Evolutionary conservation across 2,329 filamentous ascomycete species (phyloP), one percentile per base, ranked within the genome.

Genomic region (Xylariaceae sp.): DNA sequence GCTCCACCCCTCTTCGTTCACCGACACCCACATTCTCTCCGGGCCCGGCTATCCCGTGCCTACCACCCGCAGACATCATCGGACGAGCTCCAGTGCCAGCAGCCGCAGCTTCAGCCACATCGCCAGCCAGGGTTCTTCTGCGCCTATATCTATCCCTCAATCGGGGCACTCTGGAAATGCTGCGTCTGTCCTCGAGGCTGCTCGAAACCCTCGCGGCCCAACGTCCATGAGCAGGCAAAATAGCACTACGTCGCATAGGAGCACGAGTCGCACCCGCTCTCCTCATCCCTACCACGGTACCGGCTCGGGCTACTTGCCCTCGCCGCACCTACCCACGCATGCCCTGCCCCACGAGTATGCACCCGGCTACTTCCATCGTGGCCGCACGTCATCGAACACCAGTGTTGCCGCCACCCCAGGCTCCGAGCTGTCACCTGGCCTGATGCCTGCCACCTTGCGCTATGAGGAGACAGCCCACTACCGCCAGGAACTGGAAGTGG

Each of bases 401-500:
- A 75, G 70, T 51, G 71, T 73, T 3, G 64, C 72, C 2, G 71
- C 69, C 16, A 78, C 73, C 2, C 73, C 70, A 6, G 75, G 69
- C 18, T 67, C 65, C n/a, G 69, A 80, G 60, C 66, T 79, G 19
- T 82, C 80, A 11, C 80, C 81, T 0, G 75, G 77, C 3, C 67
- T 83, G 22, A 69, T 86, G 58, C 76, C 79, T 2, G 81, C 76
- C 2, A 86, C 82, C 0, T 67, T 75, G 11, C 76, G 83, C 12
- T 85, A 84, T 63, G 84, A 87, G 58, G 84, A 87, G 66, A 81
- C 81, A 1, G 79, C 78, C 0, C 78, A 77, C 53, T 82, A 82
- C 60, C 74, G 83, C 5, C 73, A 76, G 36, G 84, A 87, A 63
- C 71, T 87, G 0, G 84, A 87, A 19, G 70, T 62, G 5, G 80